phyloP scores from a whole-genome alignment of 331 rosid species.

The Dryas integrifolia region DNA sequence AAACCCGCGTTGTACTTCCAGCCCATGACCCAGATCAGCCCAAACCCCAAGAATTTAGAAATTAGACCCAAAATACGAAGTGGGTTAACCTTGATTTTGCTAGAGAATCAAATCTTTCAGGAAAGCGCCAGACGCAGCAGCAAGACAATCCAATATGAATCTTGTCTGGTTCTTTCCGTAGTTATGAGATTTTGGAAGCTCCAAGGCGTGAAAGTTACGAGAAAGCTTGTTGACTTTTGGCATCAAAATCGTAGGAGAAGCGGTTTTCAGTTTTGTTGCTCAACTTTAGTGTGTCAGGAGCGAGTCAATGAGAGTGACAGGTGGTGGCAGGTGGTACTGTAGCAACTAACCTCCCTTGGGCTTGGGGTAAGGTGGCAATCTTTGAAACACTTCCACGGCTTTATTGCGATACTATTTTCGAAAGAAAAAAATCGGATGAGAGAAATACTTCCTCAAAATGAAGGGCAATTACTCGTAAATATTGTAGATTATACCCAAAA shows the following conservation, averaged over 20 bases:
- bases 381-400: too few relatives aligned
- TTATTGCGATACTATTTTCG: too few relatives aligned
- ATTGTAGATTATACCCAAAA: too few relatives aligned
- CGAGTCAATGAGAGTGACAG: slow-evolving; percentile 14
- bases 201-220: neutral
- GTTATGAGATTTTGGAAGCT: neutral
- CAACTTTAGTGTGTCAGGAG: neutral
- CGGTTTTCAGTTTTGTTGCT: neutral
- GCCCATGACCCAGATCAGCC: slow-evolving; percentile 42
- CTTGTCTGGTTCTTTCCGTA: neutral
- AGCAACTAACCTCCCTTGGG: neutral
- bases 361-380: neutral
- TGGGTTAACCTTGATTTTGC: slow-evolving; percentile 12
- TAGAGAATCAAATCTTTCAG: slow-evolving; percentile 21
- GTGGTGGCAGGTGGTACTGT: slow-evolving; percentile 6
- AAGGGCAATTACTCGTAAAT: too few relatives aligned
- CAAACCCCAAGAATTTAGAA: neutral
- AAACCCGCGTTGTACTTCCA: slow-evolving; percentile 57
- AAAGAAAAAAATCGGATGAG: too few relatives aligned
- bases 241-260: too few relatives aligned
- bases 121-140: slow-evolving; percentile 1
- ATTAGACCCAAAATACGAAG: neutral
- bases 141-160: neutral
- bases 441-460: too few relatives aligned
- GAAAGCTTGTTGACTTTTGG: neutral